These are phyloP conservation scores for Takakia lepidozioides DNA, from an alignment of 225 moss, liverwort and hornwort genomes.

Conservation along the genomic window DNA sequence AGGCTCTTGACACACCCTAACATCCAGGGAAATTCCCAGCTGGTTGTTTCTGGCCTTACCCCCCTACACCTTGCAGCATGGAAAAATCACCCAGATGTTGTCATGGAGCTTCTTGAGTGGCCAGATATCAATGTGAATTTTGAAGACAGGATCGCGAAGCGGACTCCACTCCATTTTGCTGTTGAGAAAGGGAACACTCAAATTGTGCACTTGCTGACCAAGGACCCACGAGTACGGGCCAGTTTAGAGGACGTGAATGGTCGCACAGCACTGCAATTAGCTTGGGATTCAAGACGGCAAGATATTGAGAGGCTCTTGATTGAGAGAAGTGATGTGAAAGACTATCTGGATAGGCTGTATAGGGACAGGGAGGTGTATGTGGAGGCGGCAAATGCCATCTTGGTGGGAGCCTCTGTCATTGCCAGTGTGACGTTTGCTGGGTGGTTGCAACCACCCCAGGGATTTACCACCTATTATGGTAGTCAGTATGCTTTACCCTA, in stretches of 20 bases:
- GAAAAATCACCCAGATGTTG: constrained; percentile 18
- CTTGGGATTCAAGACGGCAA: constrained; percentile 1
- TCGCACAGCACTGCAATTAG: constrained; percentile 5
- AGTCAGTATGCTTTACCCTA: constrained; percentile 1
- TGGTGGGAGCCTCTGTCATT: constrained; percentile 33
- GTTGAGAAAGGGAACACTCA: constrained; percentile 3
- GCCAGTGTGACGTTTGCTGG: constrained; percentile 38
- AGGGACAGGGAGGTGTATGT: constrained; percentile 25
- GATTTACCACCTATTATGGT: constrained; percentile 9
- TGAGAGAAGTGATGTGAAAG: constrained; percentile 4
- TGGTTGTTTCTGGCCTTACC: constrained; percentile 23
- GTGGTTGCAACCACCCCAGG: constrained; percentile 33
- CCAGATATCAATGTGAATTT: constrained; percentile 27
- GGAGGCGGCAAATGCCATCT: constrained; percentile 25
- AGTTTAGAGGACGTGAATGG: constrained; percentile 4
- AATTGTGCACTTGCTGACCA: neutral
- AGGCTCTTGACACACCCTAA: constrained; percentile 2
- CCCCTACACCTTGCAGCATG: constrained; percentile 36
- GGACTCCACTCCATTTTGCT: constrained; percentile 8
- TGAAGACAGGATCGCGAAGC: constrained; percentile 14
- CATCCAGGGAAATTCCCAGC: constrained; percentile 4
- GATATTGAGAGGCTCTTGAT: constrained; percentile 1
- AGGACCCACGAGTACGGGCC: constrained; percentile 2
- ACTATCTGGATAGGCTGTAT: constrained; percentile 10
- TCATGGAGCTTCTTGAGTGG: constrained; percentile 37